A percentile compares a stretch with the other conserved stretches of the same genome.
Conservation (phyloP, 2,329 filamentous ascomycete species). For the Ophiostoma ips region DNA sequence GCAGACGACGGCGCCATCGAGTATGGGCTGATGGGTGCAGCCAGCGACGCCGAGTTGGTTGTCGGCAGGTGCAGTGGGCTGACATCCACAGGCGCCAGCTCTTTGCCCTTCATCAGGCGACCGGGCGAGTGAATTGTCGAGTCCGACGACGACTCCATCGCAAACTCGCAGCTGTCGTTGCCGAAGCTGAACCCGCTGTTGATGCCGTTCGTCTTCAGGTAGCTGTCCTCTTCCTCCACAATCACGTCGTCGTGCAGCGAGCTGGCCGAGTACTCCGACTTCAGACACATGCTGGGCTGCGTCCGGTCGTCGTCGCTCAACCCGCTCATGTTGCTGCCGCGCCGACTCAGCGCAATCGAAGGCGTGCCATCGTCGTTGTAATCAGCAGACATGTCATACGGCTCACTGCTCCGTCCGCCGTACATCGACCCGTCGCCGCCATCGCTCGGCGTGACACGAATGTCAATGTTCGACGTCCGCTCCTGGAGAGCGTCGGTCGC, state of each 20-base stretch:
- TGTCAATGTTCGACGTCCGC: constrained; percentile 13
- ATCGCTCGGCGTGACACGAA: constrained; percentile 12
- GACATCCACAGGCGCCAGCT: constrained; percentile 38
- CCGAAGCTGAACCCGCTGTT: constrained; percentile 18
- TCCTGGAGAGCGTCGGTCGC: neutral
- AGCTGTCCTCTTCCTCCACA: constrained; percentile 29
- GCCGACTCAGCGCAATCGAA: constrained; percentile 24
- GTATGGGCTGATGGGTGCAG: constrained; percentile 46
- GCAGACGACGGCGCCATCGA: constrained; percentile 47
- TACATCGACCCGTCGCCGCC: neutral
- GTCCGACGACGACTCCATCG: constrained; percentile 23
- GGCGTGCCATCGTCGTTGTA: constrained; percentile 12
- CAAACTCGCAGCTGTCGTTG: constrained; percentile 11
- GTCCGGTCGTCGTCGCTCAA: constrained; percentile 28
- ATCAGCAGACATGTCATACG: constrained; percentile 3
- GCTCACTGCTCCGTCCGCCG: neutral
- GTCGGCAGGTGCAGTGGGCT: constrained; percentile 31
- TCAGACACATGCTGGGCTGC: constrained; percentile 25
- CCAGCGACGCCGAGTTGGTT: constrained; percentile 27
- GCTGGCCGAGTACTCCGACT: constrained; percentile 33
- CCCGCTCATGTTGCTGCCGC: constrained; percentile 32
- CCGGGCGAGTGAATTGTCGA: constrained; percentile 33
- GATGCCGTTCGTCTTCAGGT: neutral
- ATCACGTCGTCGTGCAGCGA: constrained; percentile 40
- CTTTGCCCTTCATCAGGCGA: constrained; percentile 27